Conservation (phyloP, 2,329 filamentous ascomycete species). For the Emergomyces orientalis region DNA sequence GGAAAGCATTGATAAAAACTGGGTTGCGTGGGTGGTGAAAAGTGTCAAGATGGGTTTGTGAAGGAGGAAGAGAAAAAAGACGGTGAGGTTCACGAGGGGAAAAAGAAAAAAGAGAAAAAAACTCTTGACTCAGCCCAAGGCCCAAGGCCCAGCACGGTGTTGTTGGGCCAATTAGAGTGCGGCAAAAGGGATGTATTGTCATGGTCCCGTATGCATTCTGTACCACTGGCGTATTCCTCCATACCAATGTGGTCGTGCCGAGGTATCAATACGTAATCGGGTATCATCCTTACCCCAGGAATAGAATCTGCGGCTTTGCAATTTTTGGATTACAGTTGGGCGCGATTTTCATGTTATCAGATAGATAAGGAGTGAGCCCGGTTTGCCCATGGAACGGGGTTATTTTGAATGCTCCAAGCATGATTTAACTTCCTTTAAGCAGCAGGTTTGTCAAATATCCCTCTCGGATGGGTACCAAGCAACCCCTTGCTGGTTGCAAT, state of each 20-base stretch:
- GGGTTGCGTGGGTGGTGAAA: conserved; percentile 3
- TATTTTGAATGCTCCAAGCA: not conserved
- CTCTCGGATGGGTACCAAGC: no score
- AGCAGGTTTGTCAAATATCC: no score
- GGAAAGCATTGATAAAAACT: conserved; percentile 20
- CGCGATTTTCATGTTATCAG: not conserved
- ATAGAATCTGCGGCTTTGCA: no score
- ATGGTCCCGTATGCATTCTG: not conserved
- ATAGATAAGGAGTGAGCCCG: no score
- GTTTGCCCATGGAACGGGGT: no score
- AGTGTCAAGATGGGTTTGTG: conserved; percentile 7
- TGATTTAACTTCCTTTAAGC: no score
- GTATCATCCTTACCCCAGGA: not conserved
- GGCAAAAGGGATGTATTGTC: not conserved
- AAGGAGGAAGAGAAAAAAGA: not conserved
- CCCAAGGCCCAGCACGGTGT: not conserved
- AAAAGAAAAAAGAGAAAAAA: not conserved
- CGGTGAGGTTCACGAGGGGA: not conserved
- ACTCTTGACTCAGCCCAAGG: not conserved
- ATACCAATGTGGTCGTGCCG: not conserved
- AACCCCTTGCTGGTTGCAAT: no score
- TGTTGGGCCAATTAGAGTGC: not conserved
- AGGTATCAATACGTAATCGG: not conserved
- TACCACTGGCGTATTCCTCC: not conserved
- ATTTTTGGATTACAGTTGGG: no score